Conservation (phyloP, 2,329 filamentous ascomycete genomes). For the Cytospora chrysosperma region DNA sequence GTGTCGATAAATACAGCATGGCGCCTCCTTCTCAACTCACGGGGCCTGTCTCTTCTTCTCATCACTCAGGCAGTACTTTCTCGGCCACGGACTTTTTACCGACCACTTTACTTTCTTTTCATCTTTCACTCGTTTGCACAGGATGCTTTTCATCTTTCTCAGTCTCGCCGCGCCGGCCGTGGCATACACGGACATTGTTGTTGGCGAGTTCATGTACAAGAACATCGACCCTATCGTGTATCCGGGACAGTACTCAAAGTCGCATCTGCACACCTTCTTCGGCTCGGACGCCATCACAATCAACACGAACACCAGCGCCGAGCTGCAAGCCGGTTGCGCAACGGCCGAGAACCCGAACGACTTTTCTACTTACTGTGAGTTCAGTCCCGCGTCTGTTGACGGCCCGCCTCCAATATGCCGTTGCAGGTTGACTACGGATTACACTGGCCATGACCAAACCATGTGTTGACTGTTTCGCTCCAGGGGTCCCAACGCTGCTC, state of each 20-base stretch:
- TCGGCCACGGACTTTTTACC: background rate
- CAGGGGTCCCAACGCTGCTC: constrained; percentile 24
- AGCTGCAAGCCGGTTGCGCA: constrained; percentile 31
- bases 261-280: constrained; percentile 38
- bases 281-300: constrained; percentile 36
- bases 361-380: constrained; percentile 31
- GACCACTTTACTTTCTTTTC: constrained; percentile 7
- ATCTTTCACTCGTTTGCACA: constrained; percentile 7
- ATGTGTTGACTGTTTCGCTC: background rate
- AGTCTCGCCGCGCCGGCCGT: constrained; percentile 7
- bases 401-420: too few relatives aligned
- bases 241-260: constrained; percentile 33
- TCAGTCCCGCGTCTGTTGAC: accelerated
- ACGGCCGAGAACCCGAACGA: constrained; percentile 33
- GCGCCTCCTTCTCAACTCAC: background rate
- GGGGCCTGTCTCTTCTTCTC: background rate
- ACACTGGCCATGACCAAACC: background rate
- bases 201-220: constrained; percentile 33
- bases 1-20: background rate
- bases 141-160: constrained; percentile 15
- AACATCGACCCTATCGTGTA: constrained; percentile 37
- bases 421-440: background rate
- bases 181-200: constrained; percentile 30
- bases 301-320: constrained; percentile 34
- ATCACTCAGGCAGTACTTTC: background rate